These are phyloP conservation scores for Malus hybrid DNA, from an alignment of 331 rosid genomes.

Conservation along the genomic window DNA sequence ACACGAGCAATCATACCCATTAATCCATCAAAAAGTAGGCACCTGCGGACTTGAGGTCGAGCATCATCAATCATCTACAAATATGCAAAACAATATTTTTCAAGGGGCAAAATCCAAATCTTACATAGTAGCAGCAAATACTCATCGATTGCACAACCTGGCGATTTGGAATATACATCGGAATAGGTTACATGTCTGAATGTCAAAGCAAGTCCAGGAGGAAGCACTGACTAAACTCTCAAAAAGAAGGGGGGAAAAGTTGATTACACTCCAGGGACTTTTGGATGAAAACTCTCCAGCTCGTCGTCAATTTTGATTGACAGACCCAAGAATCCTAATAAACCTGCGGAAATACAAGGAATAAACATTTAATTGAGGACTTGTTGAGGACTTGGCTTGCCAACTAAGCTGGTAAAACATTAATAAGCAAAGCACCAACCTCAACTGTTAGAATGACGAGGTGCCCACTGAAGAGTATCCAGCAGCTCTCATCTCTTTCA, in stretches of 20 bases:
- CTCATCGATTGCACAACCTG: slow-evolving; percentile 29
- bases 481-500: slow-evolving; percentile 80
- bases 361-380: neutral
- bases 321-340: slow-evolving; percentile 13
- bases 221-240: slow-evolving; percentile 25
- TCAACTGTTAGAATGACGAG: slow-evolving; percentile 56
- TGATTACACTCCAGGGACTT: slow-evolving; percentile 13
- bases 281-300: slow-evolving; percentile 12
- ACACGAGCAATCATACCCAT: too few relatives aligned
- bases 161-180: slow-evolving; percentile 37
- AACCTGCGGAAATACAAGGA: slow-evolving; percentile 27
- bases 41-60: too few relatives aligned
- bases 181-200: slow-evolving; percentile 30
- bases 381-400: neutral
- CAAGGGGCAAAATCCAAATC: slow-evolving; percentile 1
- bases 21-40: too few relatives aligned
- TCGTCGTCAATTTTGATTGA: slow-evolving; percentile 3
- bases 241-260: neutral
- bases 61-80: neutral
- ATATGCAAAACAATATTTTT: neutral
- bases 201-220: slow-evolving; percentile 12
- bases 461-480: slow-evolving; percentile 75
- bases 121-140: slow-evolving; percentile 16
- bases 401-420: neutral
- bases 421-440: neutral